Evolutionary conservation across 352 stramenopile genomes (phyloP).

Genomic region (Pythium chondricola): DNA sequence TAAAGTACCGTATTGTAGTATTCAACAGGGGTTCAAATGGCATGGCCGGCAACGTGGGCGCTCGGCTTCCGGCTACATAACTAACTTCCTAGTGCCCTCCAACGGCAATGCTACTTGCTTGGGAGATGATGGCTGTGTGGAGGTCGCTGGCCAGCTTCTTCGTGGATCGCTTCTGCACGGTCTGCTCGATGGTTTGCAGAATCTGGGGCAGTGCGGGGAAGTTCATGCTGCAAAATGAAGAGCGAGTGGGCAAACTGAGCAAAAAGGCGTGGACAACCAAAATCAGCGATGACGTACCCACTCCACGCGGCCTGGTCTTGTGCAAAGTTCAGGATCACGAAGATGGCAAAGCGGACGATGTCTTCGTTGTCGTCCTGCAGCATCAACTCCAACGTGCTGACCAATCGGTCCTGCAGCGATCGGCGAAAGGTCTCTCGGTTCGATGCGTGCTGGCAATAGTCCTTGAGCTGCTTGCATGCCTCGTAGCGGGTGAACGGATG

Average conservation of each 20-base stretch:
- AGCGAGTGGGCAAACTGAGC: not conserved
- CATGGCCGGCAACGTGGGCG: no score
- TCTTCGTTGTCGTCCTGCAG: constrained; percentile 67
- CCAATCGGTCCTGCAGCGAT: constrained; percentile 41
- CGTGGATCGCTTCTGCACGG: constrained; percentile 60
- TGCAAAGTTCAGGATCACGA: constrained; percentile 61
- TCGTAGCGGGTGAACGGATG: constrained; percentile 57
- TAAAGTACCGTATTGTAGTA: no score
- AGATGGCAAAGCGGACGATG: constrained; percentile 71
- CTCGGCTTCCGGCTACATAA: no score
- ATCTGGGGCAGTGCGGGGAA: constrained; percentile 53
- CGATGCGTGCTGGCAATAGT: constrained; percentile 48
- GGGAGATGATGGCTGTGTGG: constrained; percentile 48
- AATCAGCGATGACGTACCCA: constrained; percentile 4
- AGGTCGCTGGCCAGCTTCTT: constrained; percentile 66
- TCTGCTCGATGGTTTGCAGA: constrained; percentile 44
- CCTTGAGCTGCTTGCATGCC: constrained; percentile 66
- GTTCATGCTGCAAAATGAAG: constrained; percentile 38
- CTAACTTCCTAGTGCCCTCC: constrained; percentile 18
- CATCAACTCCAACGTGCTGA: constrained; percentile 47
- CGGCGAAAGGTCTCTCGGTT: constrained; percentile 39
- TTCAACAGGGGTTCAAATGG: no score
- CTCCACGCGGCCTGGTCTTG: constrained; percentile 36
- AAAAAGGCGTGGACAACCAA: not conserved
- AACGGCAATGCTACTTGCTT: constrained; percentile 22